phyloP scores from a whole-genome alignment of 139 green algal species.

The Protoeuglena noctilucae region DNA sequence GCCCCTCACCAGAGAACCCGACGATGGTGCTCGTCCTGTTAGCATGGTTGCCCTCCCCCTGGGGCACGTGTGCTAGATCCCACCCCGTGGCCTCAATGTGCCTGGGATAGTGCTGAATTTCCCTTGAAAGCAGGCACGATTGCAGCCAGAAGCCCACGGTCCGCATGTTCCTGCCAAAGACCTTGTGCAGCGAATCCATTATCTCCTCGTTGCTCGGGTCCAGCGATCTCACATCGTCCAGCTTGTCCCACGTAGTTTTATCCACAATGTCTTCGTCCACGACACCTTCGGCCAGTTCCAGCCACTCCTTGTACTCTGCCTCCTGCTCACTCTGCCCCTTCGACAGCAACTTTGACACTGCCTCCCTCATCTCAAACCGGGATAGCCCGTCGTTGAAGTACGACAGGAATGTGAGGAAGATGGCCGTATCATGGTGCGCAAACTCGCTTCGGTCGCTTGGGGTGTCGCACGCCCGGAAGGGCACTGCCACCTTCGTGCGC shows the following conservation, averaged over 20 bases:
- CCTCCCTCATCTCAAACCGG: constrained; percentile 2
- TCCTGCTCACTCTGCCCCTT: constrained; percentile 19
- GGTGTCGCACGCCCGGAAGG: constrained; percentile 19
- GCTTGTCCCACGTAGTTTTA: constrained; percentile 1
- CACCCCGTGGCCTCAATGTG: constrained; percentile 24
- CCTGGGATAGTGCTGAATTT: constrained; percentile 25
- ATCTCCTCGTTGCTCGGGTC: constrained; percentile 24
- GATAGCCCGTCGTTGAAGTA: constrained; percentile 33
- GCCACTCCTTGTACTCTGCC: constrained; percentile 17
- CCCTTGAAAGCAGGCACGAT: constrained; percentile 16
- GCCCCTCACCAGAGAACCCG: neutral
- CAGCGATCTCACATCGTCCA: constrained; percentile 23
- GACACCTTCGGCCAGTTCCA: constrained; percentile 8
- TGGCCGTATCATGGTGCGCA: constrained; percentile 30
- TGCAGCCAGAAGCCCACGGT: constrained; percentile 31
- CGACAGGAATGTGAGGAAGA: constrained; percentile 22
- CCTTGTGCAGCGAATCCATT: constrained; percentile 13
- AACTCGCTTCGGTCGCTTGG: constrained; percentile 31
- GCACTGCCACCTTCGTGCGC: constrained; percentile 28
- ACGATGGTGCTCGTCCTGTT: too few relatives aligned
- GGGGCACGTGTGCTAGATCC: constrained; percentile 28
- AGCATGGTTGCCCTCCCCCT: neutral
- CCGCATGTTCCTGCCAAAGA: constrained; percentile 28
- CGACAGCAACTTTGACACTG: constrained; percentile 9
- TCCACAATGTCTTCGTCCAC: constrained; percentile 7